Base-by-base conservation (phyloP, 768 basidiomycete genomes). In the Paxillus involutus region DNA sequence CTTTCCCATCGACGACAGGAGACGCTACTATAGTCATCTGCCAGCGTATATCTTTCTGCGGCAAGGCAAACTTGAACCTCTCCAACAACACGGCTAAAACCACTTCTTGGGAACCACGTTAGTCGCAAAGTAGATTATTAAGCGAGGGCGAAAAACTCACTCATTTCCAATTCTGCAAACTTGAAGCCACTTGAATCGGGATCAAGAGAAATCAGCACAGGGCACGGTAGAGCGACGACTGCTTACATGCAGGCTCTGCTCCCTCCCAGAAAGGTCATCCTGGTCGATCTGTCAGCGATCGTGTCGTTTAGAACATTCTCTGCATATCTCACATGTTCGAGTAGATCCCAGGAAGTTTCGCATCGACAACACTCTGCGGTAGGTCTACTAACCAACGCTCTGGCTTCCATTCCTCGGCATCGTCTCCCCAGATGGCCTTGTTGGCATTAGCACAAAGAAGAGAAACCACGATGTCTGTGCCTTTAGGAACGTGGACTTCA, bases 381-480 rank as follows among this genome's bases (percentile, higher is more conserved):
- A 77, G 63, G 0, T 70, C 70, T 3, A 66, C 56, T 1, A 80
- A 64, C 80, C 80, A 81, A 17, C 80, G 64, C 56, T 81, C 78
- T 1, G 80, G 80, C 57, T 77, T 80, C 78, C 79, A 81, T 52
- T 79, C 75, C 19, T 60, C 50, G 2, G 76, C 72, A 54, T 82
- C 80, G 9, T 64, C 60, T 7, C 80, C 81, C 80, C 79, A 81
- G 4, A 80, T 58, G 0, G 65, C 66, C 10, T 68, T 71, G 57
- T 76, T 72, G n/a, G 70, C 62, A 53, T 81, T 81, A 26, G 71
- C 62, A 24, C 62, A 63, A 13, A 73, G 39, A 33, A 79, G 68
- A 1, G 73, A 75, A 13, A 77, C 59, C 21, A 71, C 53, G 14
- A 80, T 45, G 12, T 63, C 60, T 2, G 79, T 80, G 47, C 69